A percentile compares a stretch with the other conserved stretches of the same genome.
These are phyloP conservation scores for Chrysoporthe deuterocubensis DNA, from an alignment of 2,329 filamentous ascomycete species.

Conservation along the genomic window DNA sequence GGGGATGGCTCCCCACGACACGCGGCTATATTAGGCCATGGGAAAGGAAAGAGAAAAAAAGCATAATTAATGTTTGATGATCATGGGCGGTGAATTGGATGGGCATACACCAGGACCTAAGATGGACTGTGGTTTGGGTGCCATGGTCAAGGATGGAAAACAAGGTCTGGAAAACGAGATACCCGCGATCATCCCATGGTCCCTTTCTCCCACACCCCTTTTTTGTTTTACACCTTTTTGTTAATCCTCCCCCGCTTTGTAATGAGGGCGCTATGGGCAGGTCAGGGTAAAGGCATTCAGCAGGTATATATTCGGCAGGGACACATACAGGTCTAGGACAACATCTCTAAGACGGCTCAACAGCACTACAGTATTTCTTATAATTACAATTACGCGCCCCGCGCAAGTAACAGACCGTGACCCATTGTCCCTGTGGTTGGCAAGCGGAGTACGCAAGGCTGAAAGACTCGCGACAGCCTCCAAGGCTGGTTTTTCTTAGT, in stretches of 20 bases:
- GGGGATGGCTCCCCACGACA: background rate
- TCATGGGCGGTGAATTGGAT: background rate
- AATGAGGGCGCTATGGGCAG: background rate
- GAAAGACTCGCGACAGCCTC: no score
- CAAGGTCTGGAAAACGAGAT: slow-evolving; percentile 17
- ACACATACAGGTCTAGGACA: background rate
- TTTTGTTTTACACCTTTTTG: background rate
- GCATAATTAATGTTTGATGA: slow-evolving; percentile 25
- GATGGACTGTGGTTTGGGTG: background rate
- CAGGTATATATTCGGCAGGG: background rate
- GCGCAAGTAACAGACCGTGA: background rate
- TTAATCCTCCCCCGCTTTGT: background rate
- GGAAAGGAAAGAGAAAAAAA: background rate
- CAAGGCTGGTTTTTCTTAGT: no score
- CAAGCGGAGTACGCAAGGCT: no score
- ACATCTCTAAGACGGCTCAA: background rate
- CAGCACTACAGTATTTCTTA: background rate
- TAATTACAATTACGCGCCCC: background rate
- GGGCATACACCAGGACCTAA: no score
- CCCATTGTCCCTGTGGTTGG: background rate
- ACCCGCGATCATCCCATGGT: slow-evolving; percentile 16
- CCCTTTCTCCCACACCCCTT: background rate
- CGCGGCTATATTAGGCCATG: background rate
- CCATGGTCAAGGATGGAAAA: background rate
- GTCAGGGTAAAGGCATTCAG: background rate